Base-by-base conservation (phyloP, 768 basidiomycete species). In the Rhizopogon rudus region DNA sequence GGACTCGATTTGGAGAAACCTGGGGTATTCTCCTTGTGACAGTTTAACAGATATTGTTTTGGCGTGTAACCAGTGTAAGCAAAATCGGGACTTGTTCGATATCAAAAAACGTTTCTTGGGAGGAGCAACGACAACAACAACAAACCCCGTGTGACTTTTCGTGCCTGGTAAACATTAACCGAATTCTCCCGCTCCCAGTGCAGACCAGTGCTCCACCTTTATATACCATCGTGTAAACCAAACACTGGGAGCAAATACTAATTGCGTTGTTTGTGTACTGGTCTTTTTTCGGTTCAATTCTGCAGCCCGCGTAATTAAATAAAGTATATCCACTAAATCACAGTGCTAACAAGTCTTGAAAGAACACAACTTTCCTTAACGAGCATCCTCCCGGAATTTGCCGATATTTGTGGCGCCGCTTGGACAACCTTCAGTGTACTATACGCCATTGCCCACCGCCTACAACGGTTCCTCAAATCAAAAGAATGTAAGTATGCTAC, bases 11-110 rank as follows among this genome's bases (percentile, higher is more conserved):
- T 25, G 25, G 25, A 25, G 25, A 54, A 56, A n/a, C 16, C 25
- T n/a, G 40, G 44, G 43, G 20, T 22, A 31, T n/a, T 55, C 58
- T 53, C 55, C 59, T 51, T 55, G 20, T 5, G 59, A 54, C 31
- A 33, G 31, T 33, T 57, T 60, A 66, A 58, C 48, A 56, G 55
- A 57, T 59, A 46, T 59, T 64, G 61, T 63, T 67, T 67, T 63
- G 67, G 57, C 53, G 53, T 54, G 53, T 54, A 68, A 66, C 67
- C 44, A 63, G 62, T 61, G 63, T 25, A 25, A 25, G 25, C 62
- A 65, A 68, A 67, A 67, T 61, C 67, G 59, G 64, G 61, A 44
- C 56, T 57, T 58, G 64, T 68, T 57, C 41, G 59, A 66, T 67
- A 67, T 67, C 66, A 67, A 67, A 67, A 67, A 67, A 66, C 64